These are phyloP conservation scores for Elasticomyces elasticus DNA, from an alignment of 495 filamentous ascomycete genomes.

Conservation along the genomic window DNA sequence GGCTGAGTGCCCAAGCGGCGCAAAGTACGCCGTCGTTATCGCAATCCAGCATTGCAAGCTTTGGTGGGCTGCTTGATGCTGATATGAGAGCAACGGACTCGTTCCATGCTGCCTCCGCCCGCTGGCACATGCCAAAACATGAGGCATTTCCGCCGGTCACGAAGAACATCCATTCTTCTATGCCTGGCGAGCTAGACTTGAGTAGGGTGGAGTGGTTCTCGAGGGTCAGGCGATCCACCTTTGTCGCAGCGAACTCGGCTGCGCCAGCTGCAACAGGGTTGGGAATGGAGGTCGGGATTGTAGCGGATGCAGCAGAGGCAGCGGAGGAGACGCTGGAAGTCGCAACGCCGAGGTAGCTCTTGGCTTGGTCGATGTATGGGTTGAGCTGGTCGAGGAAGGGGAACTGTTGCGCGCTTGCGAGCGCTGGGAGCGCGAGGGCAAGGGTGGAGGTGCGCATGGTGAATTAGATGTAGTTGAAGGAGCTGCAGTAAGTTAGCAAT, in stretches of 20 bases:
- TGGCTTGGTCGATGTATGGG: slow-evolving; percentile 57
- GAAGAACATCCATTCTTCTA: slow-evolving; percentile 73
- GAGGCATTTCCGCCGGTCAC: slow-evolving; percentile 81
- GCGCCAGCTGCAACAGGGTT: slow-evolving; percentile 42
- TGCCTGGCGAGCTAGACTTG: slow-evolving; percentile 45
- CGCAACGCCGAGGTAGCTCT: slow-evolving; percentile 54
- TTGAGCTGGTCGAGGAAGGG: slow-evolving; percentile 54
- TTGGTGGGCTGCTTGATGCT: slow-evolving; percentile 52
- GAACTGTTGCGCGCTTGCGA: slow-evolving; percentile 60
- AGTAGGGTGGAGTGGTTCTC: slow-evolving; percentile 65
- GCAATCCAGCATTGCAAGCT: slow-evolving; percentile 67
- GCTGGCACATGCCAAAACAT: slow-evolving; percentile 58
- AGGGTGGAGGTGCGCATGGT: slow-evolving; percentile 61
- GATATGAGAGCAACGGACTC: slow-evolving; percentile 61
- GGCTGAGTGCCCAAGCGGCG: slow-evolving; percentile 64
- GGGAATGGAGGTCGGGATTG: slow-evolving; percentile 38
- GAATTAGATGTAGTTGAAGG: no score
- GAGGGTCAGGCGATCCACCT: slow-evolving; percentile 52
- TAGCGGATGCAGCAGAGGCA: no score
- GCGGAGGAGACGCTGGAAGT: slow-evolving; percentile 47
- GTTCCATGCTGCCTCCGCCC: slow-evolving; percentile 47
- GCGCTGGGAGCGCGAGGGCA: slow-evolving; percentile 56
- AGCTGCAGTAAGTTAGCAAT: neutral
- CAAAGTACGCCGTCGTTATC: slow-evolving; percentile 72
- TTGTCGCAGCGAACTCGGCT: slow-evolving; percentile 42